phyloP scores from a whole-genome alignment of 202 grass and related monocot species.

The Carex sylvatica region DNA sequence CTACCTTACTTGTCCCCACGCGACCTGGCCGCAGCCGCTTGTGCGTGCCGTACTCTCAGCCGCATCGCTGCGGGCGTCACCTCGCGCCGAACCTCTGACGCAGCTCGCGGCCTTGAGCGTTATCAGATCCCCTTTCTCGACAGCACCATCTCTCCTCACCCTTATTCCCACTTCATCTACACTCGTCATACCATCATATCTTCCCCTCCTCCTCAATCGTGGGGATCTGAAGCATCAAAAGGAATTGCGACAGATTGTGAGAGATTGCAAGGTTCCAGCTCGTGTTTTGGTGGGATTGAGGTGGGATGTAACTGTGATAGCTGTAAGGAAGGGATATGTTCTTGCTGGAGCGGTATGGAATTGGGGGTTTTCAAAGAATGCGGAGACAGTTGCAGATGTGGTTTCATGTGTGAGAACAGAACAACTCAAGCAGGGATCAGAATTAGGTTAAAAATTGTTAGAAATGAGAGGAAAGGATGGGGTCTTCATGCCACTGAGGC shows the following conservation, averaged over 20 bases:
- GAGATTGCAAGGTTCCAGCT: conserved; percentile 22
- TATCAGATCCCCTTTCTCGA: conserved; percentile 55
- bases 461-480: conserved; percentile 65
- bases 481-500: conserved; percentile 51
- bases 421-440: conserved; percentile 53
- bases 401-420: conserved; percentile 42
- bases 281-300: conserved; percentile 14
- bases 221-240: conserved; percentile 36
- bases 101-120: conserved; percentile 49
- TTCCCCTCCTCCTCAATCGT: conserved; percentile 37
- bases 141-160: conserved; percentile 31
- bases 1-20: conserved; percentile 54
- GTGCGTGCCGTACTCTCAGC: conserved; percentile 39
- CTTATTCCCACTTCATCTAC: conserved; percentile 73
- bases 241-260: conserved; percentile 25
- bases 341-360: conserved; percentile 33
- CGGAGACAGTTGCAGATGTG: conserved; percentile 47
- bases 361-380: conserved; percentile 59
- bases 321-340: conserved; percentile 37
- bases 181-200: conserved; percentile 40
- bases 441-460: conserved; percentile 44
- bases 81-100: conserved; percentile 48
- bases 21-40: conserved; percentile 46
- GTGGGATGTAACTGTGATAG: conserved; percentile 46
- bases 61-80: conserved; percentile 32